Conservation (phyloP, 805 yeast species). For the Debaryomyces tyrocola region DNA sequence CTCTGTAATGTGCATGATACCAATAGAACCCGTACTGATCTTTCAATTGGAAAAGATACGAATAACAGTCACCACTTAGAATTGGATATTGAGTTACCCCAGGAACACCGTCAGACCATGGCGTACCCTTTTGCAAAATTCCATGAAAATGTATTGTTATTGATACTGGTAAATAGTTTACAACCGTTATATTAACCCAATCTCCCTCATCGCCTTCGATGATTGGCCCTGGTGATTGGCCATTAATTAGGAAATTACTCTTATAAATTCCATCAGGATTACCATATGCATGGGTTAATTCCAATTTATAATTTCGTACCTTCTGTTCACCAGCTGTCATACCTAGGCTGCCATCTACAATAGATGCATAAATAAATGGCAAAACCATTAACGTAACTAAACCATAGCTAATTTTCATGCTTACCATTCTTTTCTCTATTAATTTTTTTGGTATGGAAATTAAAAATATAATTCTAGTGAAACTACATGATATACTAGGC, state of each 20-base stretch:
- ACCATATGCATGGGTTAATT: slow-evolving; percentile 9
- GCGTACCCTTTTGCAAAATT: slow-evolving; percentile 44
- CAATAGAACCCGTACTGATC: slow-evolving; percentile 51
- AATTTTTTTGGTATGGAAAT: too few relatives aligned
- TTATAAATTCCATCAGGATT: slow-evolving; percentile 35
- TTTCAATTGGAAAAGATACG: slow-evolving; percentile 39
- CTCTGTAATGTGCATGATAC: slow-evolving; percentile 54
- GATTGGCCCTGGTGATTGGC: slow-evolving; percentile 51
- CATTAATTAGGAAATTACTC: slow-evolving; percentile 38
- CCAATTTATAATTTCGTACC: slow-evolving; percentile 8
- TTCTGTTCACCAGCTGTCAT: slow-evolving; percentile 5
- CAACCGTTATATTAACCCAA: slow-evolving; percentile 33
- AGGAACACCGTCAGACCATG: slow-evolving; percentile 52
- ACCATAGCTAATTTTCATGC: not conserved
- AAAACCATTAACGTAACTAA: not conserved
- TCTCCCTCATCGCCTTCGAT: slow-evolving; percentile 35
- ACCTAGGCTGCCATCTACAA: not conserved
- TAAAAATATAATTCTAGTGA: too few relatives aligned
- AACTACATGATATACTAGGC: too few relatives aligned
- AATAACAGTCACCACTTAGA: slow-evolving; percentile 39
- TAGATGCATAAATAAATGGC: not conserved
- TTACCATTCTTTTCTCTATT: too few relatives aligned
- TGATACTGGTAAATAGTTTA: slow-evolving; percentile 36
- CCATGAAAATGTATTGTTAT: slow-evolving; percentile 59
- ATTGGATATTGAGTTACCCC: slow-evolving; percentile 53